A percentile compares a stretch with the other conserved stretches of the same genome.
Evolutionary conservation across 164 flowering plant species (phyloP).

Genomic region (Akebia trifoliata): DNA sequence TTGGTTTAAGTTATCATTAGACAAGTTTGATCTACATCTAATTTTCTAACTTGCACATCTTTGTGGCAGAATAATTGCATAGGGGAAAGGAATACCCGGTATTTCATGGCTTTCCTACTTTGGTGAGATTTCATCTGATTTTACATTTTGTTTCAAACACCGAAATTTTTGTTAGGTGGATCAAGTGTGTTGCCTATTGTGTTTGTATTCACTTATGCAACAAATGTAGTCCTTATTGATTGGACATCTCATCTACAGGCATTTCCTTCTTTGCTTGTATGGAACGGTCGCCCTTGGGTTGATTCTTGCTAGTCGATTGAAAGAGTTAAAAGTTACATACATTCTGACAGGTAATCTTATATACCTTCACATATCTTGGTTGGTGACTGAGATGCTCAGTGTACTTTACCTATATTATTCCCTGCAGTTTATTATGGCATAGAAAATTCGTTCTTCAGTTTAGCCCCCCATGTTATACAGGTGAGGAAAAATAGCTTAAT

Average conservation of each 20-base stretch:
- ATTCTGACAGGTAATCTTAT: slow-evolving; percentile 62
- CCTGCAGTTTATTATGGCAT: slow-evolving; percentile 85
- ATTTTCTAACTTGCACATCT: not conserved
- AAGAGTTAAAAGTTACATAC: slow-evolving; percentile 56
- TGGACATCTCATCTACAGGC: slow-evolving; percentile 66
- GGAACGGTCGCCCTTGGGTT: slow-evolving; percentile 66
- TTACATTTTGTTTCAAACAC: not conserved
- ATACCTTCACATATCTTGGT: slow-evolving; percentile 3
- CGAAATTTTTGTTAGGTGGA: not conserved
- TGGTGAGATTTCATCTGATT: slow-evolving; percentile 54
- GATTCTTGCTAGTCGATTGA: slow-evolving; percentile 72
- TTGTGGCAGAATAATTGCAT: slow-evolving; percentile 90
- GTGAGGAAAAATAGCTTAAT: slow-evolving; percentile 29
- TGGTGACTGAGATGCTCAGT: slow-evolving; percentile 5
- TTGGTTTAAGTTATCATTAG: too few species aligned
- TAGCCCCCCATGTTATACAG: slow-evolving; percentile 86
- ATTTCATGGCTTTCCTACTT: slow-evolving; percentile 81
- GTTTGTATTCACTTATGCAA: not conserved
- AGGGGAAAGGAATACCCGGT: slow-evolving; percentile 88
- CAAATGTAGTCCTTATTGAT: too few species aligned
- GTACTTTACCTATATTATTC: slow-evolving; percentile 8
- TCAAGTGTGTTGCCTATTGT: not conserved
- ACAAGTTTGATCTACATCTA: not conserved
- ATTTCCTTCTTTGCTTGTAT: slow-evolving; percentile 80
- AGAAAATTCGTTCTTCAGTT: slow-evolving; percentile 61